Percentiles rank a stretch among this genome's conserved stretches.
These are phyloP conservation scores for Pulveroboletus ravenelii DNA, from an alignment of 768 basidiomycete genomes.

Conservation along the genomic window DNA sequence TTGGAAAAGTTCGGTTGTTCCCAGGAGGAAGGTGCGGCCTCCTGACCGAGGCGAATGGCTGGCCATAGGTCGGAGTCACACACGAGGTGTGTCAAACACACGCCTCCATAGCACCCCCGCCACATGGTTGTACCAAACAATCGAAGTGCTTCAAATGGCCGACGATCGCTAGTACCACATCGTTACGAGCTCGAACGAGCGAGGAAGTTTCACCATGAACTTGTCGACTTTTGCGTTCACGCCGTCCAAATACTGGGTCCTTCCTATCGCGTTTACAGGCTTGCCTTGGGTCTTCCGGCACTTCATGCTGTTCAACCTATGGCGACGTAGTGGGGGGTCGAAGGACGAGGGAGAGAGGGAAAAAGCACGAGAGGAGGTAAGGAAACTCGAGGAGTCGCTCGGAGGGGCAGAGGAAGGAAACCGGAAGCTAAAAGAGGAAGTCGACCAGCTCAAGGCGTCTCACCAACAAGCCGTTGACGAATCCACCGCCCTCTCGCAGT, in stretches of 20 bases:
- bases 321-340: not conserved
- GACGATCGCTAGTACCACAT: constrained; percentile 11
- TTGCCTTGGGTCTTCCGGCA: constrained; percentile 22
- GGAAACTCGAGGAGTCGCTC: constrained; percentile 15
- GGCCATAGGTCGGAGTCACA: not conserved
- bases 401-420: constrained; percentile 12
- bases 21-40: constrained; percentile 13
- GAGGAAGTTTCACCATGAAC: constrained; percentile 23
- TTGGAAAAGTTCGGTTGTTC: constrained; percentile 3
- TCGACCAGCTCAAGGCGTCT: constrained; percentile 5
- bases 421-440: constrained; percentile 16
- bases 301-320: constrained; percentile 1
- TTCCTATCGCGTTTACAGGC: constrained; percentile 28
- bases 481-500: constrained; percentile 4
- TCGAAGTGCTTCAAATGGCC: constrained; percentile 24
- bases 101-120: constrained; percentile 20
- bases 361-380: constrained; percentile 9
- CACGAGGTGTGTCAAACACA: constrained; percentile 22
- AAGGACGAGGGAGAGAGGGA: constrained; percentile 23
- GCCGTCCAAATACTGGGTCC: constrained; percentile 25
- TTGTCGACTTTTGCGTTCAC: constrained; percentile 24
- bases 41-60: not conserved
- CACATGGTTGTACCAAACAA: constrained; percentile 28
- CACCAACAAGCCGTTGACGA: constrained; percentile 11
- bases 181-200: constrained; percentile 20